These are phyloP conservation scores for Lentinula sp. DNA, from an alignment of 768 basidiomycete genomes.

Conservation along the genomic window DNA sequence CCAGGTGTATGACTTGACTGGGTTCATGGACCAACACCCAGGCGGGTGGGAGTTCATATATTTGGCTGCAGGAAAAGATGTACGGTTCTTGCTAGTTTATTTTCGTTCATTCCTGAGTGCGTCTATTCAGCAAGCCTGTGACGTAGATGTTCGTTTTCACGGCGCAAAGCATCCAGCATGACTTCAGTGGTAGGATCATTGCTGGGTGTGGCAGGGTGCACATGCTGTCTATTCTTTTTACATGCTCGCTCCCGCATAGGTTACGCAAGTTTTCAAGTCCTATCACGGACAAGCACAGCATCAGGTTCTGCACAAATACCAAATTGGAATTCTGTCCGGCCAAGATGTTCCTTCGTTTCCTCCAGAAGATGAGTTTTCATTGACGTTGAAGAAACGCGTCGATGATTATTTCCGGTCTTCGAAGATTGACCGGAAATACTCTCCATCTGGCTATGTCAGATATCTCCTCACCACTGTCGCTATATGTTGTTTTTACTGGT, in stretches of 20 bases:
- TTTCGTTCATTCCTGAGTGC: background rate
- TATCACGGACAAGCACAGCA: background rate
- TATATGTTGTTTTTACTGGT: background rate
- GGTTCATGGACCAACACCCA: background rate
- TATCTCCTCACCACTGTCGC: background rate
- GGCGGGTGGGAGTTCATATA: background rate
- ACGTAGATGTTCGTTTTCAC: no score
- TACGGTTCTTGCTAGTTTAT: background rate
- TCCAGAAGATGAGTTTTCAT: background rate
- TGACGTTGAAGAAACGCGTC: background rate
- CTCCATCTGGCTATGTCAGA: background rate
- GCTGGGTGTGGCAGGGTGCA: no score
- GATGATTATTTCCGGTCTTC: background rate
- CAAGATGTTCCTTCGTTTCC: background rate
- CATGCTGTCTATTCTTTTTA: background rate
- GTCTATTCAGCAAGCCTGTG: no score
- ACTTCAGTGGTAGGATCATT: no score
- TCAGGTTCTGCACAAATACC: background rate
- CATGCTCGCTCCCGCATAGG: background rate
- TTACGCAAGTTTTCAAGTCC: background rate
- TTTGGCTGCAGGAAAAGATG: conserved; percentile 1
- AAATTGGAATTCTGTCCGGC: background rate
- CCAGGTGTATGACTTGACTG: conserved; percentile 2
- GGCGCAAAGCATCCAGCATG: no score
- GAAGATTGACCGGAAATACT: background rate